Base-by-base conservation (phyloP, 805 yeast species). In the Candida saitoana region DNA sequence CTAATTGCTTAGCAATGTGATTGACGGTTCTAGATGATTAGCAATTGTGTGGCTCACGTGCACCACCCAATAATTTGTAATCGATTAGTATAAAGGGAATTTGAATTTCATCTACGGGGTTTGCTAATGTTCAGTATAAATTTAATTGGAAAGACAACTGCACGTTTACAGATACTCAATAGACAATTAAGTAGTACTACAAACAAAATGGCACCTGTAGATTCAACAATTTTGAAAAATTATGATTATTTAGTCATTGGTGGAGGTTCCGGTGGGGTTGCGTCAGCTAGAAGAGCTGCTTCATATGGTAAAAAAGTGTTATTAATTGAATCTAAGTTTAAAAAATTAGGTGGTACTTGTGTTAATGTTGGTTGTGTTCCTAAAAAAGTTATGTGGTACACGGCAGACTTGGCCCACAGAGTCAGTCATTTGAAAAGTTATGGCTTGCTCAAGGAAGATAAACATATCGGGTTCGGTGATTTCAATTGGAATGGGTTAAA, bases 291-390 rank as follows among this genome's bases (percentile, higher is more conserved):
- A 65, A 80, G 98, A 55, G 98, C 99, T 9, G 96, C 98, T 29
- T 76, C 80, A 24, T 80, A 90, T 54, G 99, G 99, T 18, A 96
- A 95, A 18, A 87, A 88, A 52, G 83, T 93, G 1, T 70, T 90
- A 40, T 58, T 93, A 16, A 74, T 93, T 41, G 99, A 93, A 65
- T 79, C 87, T 32, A 78, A 80, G 40, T 82, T 73, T 49, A 51
- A 64, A 40, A 65, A 63, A 53, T 76, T 93, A 66, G 99, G 99
- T 45, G 99, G 99, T 20, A 93, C 99, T 33, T 93, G 99, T 76
- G 99, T 93, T 48, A 93, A 93, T 62, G 98, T 91, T 34, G 99
- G 99, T 16, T 93, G 99, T 74, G 99, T 93, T 38, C 99, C 99
- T 37, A 93, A 93, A 74, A 93, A 93, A 63, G 88, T 93, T 36